phyloP scores from a whole-genome alignment of 2,329 filamentous ascomycete species.

The Graphilbum ipis-grandicollis region DNA sequence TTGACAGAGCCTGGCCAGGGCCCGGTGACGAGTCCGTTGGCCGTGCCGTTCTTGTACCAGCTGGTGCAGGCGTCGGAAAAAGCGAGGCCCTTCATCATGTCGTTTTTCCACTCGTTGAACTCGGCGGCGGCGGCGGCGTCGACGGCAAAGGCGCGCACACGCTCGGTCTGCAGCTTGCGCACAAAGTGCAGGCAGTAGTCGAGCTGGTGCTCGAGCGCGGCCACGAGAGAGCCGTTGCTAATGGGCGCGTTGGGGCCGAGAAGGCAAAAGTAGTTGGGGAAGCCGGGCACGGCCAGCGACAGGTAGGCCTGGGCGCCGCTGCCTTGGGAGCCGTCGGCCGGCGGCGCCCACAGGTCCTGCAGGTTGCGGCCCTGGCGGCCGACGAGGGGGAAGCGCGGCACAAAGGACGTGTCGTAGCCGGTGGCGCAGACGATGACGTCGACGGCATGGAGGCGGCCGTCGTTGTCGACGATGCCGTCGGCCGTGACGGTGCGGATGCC shows the following conservation, averaged over 20 bases:
- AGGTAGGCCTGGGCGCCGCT: conserved; percentile 28
- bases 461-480: conserved; percentile 27
- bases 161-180: conserved; percentile 10
- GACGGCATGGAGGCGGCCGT: conserved; percentile 27
- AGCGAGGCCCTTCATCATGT: conserved; percentile 33
- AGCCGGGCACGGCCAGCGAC: conserved; percentile 27
- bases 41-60: conserved; percentile 30
- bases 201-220: conserved; percentile 26
- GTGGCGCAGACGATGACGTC: conserved; percentile 39
- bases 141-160: conserved; percentile 19
- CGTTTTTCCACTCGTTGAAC: conserved; percentile 27
- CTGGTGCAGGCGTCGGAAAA: conserved; percentile 28
- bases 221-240: conserved; percentile 27
- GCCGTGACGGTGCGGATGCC: conserved; percentile 25
- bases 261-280: conserved; percentile 35
- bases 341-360: conserved; percentile 27
- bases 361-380: conserved; percentile 26
- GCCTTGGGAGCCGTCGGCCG: too few relatives aligned
- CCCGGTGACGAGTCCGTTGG: conserved; percentile 25
- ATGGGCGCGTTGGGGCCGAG: conserved; percentile 18
- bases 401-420: conserved; percentile 34
- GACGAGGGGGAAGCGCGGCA: conserved; percentile 30
- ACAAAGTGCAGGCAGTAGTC: conserved; percentile 32
- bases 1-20: conserved; percentile 30
- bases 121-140: conserved; percentile 26